Conservation (phyloP, 371 early-diverging fungal genomes). For the Apophysomyces ossiformis region DNA sequence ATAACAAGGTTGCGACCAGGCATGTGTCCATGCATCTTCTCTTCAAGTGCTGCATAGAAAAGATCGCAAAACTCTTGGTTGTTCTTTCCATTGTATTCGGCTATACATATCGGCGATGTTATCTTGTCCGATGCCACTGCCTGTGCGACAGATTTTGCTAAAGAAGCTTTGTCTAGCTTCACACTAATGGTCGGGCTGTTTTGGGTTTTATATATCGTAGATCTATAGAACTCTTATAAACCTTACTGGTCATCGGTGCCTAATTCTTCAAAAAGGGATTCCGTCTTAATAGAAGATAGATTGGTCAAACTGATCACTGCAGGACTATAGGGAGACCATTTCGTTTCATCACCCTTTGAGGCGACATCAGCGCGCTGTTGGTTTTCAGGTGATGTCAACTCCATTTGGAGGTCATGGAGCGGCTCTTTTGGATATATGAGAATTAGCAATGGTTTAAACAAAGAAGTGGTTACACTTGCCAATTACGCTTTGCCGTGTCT, state of each 20-base stretch:
- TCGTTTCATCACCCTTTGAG: slow-evolving; percentile 15
- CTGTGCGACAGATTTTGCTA: slow-evolving; percentile 26
- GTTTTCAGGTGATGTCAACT: no score
- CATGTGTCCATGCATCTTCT: background rate
- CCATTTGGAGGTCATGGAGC: no score
- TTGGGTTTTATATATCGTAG: background rate
- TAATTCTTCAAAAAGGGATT: slow-evolving; percentile 27
- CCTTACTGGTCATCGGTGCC: slow-evolving; percentile 5
- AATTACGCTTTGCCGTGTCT: slow-evolving; percentile 13
- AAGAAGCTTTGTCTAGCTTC: slow-evolving; percentile 17
- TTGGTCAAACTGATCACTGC: slow-evolving; percentile 15
- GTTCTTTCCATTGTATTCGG: slow-evolving; percentile 17
- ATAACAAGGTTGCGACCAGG: slow-evolving; percentile 18
- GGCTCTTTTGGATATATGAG: no score
- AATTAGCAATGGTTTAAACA: background rate
- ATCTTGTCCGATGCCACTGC: slow-evolving; percentile 20
- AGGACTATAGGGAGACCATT: slow-evolving; percentile 14
- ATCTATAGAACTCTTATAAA: slow-evolving; percentile 6
- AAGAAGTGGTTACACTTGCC: slow-evolving; percentile 12
- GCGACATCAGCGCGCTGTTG: background rate
- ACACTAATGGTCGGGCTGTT: slow-evolving; percentile 18
- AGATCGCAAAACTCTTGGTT: slow-evolving; percentile 27
- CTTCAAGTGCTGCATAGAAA: slow-evolving; percentile 24
- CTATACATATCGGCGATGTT: slow-evolving; percentile 26
- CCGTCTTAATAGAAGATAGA: slow-evolving; percentile 16